Base-by-base conservation (phyloP, 2,329 filamentous ascomycete species). In the Ustulina deusta region DNA sequence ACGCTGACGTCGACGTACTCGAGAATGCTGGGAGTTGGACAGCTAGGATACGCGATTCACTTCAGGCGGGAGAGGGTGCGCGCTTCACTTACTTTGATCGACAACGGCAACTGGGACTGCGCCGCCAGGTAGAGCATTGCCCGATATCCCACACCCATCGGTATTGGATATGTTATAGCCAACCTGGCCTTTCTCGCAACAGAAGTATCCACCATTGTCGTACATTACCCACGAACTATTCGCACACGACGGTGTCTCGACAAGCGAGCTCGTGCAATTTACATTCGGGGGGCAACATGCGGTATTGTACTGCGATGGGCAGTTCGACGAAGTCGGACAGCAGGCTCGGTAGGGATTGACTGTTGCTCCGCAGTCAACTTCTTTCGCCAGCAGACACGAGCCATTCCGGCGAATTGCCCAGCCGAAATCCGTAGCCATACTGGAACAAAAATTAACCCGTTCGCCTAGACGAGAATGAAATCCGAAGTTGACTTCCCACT, bases 211-310 rank as follows among this genome's bases (percentile, higher is more conserved):
- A 4, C 7, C 66, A 36, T 74, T 73, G 6, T 73, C 65, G 32
- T 66, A 71, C 71, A 74, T 74, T n/a, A 40, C 32, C 70, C 70
- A 74, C 17, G 71, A 73, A 25, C 34, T 42, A 40, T 74, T 71
- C 48, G 70, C 70, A 61, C 70, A 71, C 6, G 40, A 66, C 2
- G 69, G 71, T 3, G 32, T 61, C n/a, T 70, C 59, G 38, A 57
- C 65, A 34, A 72, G 20, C 1, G 57, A 58, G 2, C 61, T 25
- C 13, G 71, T 73, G 44, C 70, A 73, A 54, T 74, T 73, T 6
- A 27, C 49, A 61, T 60, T 61, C 3, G 64, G 34, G 9, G 54
- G 69, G 32, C 69, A 72, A 34, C 71, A 67, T 22, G 49, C 55
- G 5, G 22, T n/a, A 60, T 60, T 67, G 10, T 63, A 67, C 48